Evolutionary conservation across 2,329 filamentous ascomycete species (phyloP).

Genomic region (Dactylellina cionopaga): DNA sequence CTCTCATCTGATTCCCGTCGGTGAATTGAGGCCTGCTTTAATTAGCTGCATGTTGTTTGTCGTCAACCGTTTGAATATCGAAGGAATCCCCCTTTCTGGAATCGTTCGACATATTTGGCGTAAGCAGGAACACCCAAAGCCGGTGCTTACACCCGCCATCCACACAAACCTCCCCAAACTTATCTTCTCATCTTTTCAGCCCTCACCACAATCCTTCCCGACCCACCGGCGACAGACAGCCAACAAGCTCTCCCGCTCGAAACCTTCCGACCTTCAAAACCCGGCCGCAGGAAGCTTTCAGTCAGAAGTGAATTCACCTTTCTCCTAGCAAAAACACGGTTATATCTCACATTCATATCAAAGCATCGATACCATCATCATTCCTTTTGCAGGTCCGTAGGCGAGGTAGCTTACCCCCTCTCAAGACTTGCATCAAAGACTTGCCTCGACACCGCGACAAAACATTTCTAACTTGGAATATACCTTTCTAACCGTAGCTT

Average conservation of each 20-base stretch:
- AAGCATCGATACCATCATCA: constrained; percentile 7
- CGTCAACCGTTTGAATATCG: too few species aligned
- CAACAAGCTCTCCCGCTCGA: not conserved
- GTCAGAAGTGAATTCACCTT: not conserved
- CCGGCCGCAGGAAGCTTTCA: not conserved
- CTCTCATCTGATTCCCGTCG: not conserved
- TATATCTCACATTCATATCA: not conserved
- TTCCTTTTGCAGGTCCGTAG: constrained; percentile 28
- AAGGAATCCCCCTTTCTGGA: too few species aligned
- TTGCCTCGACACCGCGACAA: not conserved
- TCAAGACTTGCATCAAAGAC: too few species aligned
- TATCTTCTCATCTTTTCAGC: constrained; percentile 25
- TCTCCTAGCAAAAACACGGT: not conserved
- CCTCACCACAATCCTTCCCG: constrained; percentile 2
- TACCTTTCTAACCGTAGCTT: constrained; percentile 1
- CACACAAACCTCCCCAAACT: not conserved
- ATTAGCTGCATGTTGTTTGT: not conserved
- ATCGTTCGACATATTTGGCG: constrained; percentile 18
- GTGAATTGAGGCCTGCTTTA: too few species aligned
- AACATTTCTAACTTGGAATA: constrained; percentile 10
- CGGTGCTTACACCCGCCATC: constrained; percentile 38
- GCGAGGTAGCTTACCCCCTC: constrained; percentile 18
- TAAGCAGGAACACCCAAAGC: constrained; percentile 30
- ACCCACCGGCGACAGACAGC: not conserved
- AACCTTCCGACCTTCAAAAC: not conserved